These are phyloP conservation scores for Peribolospora kevripleyi DNA, from an alignment of 768 basidiomycete genomes.

Conservation along the genomic window DNA sequence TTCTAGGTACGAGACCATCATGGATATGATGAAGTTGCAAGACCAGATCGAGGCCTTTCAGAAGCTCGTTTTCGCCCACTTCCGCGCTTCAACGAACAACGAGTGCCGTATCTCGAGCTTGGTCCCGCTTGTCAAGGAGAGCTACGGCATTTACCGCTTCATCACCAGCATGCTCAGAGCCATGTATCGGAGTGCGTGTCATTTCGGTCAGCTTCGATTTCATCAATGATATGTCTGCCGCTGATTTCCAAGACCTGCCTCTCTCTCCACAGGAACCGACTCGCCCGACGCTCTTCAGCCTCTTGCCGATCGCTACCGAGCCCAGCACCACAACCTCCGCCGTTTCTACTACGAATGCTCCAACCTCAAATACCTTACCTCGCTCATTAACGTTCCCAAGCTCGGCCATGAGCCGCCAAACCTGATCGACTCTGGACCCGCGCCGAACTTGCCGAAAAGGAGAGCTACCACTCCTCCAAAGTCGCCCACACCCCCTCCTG, in stretches of 20 bases:
- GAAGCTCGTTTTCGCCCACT: slow-evolving; percentile 87
- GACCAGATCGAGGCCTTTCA: slow-evolving; percentile 99
- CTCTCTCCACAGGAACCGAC: slow-evolving; percentile 41
- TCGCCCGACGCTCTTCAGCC: slow-evolving; percentile 74
- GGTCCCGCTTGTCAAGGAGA: slow-evolving; percentile 94
- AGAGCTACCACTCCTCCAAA: slow-evolving; percentile 30
- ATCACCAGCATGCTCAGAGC: slow-evolving; percentile 97
- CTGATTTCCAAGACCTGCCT: background rate
- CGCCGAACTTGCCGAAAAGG: slow-evolving; percentile 69
- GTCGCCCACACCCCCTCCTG: slow-evolving; percentile 37
- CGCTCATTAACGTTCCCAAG: slow-evolving; percentile 94
- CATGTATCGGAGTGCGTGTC: slow-evolving; percentile 60
- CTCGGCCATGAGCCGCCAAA: slow-evolving; percentile 85
- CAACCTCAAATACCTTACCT: slow-evolving; percentile 90
- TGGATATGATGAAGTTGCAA: slow-evolving; percentile 88
- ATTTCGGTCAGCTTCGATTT: too few relatives aligned
- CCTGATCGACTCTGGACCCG: slow-evolving; percentile 49
- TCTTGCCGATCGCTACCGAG: slow-evolving; percentile 56
- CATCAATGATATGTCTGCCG: background rate
- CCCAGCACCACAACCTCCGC: slow-evolving; percentile 77
- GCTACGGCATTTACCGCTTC: slow-evolving; percentile 96
- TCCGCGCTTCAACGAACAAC: slow-evolving; percentile 71
- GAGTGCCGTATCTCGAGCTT: slow-evolving; percentile 90
- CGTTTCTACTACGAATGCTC: slow-evolving; percentile 99
- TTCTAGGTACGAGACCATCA: slow-evolving; percentile 81